phyloP scores from a whole-genome alignment of 2,329 filamentous ascomycete genomes.

The Chaetothyriales sp. region DNA sequence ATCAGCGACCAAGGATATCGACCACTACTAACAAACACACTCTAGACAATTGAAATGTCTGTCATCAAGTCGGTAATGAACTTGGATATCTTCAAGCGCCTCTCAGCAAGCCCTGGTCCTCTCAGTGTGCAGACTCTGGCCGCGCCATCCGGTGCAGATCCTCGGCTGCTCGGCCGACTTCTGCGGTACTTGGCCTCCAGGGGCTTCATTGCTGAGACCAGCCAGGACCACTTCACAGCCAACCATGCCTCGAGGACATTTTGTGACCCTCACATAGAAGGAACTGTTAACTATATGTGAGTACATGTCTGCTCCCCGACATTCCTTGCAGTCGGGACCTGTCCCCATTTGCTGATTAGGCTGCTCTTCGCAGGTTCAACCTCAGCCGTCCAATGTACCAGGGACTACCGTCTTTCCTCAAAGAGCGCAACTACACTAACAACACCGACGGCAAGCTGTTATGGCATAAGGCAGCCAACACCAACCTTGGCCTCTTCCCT shows the following conservation, averaged over 20 bases:
- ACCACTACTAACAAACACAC: too few relatives aligned
- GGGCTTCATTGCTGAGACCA: constrained; percentile 1
- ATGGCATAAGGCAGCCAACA: constrained; percentile 1
- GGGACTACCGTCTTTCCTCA: constrained; percentile 2
- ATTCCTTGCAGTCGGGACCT: too few relatives aligned
- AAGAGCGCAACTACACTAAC: too few relatives aligned
- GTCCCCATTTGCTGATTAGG: too few relatives aligned
- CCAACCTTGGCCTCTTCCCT: constrained; percentile 2
- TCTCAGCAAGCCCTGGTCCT: not conserved
- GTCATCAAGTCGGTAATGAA: too few relatives aligned
- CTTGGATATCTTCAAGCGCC: constrained; percentile 2
- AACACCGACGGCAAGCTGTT: too few relatives aligned
- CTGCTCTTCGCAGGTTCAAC: too few relatives aligned
- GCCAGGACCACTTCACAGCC: constrained; percentile 10
- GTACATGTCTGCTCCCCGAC: too few relatives aligned
- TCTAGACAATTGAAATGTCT: too few relatives aligned
- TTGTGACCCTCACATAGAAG: constrained; percentile 1
- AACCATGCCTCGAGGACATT: constrained; percentile 11
- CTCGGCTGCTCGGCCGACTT: constrained; percentile 4
- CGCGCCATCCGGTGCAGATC: constrained; percentile 1
- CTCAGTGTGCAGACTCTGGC: constrained; percentile 3
- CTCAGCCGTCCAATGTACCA: constrained; percentile 2
- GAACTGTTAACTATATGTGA: too few relatives aligned
- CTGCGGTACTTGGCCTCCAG: constrained; percentile 17
- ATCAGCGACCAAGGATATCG: too few relatives aligned